Conservation (phyloP, 2,329 filamentous ascomycete species). For the Aspergillus sojae region DNA sequence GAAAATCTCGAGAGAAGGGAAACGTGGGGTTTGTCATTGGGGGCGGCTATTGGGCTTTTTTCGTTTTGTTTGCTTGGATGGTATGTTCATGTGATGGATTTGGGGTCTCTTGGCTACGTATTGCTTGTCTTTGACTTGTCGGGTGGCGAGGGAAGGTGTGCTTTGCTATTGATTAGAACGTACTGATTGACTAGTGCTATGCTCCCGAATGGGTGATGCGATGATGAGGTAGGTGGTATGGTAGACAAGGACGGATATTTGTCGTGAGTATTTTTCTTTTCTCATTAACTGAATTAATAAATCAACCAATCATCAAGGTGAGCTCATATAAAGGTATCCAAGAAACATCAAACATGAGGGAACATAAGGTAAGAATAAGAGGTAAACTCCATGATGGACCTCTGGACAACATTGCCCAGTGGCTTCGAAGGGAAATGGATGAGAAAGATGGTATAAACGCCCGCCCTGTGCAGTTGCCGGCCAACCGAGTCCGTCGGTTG, state of each 20-base stretch:
- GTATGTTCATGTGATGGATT: neutral
- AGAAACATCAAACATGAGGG: conserved; percentile 1
- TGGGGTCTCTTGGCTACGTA: neutral
- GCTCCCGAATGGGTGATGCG: neutral
- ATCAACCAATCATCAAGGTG: conserved; percentile 11
- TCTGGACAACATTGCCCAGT: conserved; percentile 4
- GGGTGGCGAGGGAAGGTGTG: no score
- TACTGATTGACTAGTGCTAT: neutral
- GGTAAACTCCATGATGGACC: conserved; percentile 7
- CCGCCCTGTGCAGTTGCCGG: conserved; percentile 18
- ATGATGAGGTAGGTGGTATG: neutral
- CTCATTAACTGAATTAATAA: conserved; percentile 14
- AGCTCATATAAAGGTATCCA: conserved; percentile 21
- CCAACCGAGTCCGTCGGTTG: conserved; percentile 1
- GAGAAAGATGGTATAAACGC: conserved; percentile 17
- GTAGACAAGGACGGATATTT: neutral
- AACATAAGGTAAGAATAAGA: conserved; percentile 7
- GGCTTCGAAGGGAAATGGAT: conserved; percentile 3
- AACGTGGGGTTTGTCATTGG: neutral
- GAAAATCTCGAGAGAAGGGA: neutral
- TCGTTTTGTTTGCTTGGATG: neutral
- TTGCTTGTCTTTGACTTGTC: neutral
- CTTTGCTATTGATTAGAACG: neutral
- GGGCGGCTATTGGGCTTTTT: neutral
- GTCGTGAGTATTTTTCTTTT: conserved; percentile 2